A percentile compares a stretch with the other conserved stretches of the same genome.
phyloP scores from a whole-genome alignment of 805 yeast species.

The Metschnikowia lochheadii region DNA sequence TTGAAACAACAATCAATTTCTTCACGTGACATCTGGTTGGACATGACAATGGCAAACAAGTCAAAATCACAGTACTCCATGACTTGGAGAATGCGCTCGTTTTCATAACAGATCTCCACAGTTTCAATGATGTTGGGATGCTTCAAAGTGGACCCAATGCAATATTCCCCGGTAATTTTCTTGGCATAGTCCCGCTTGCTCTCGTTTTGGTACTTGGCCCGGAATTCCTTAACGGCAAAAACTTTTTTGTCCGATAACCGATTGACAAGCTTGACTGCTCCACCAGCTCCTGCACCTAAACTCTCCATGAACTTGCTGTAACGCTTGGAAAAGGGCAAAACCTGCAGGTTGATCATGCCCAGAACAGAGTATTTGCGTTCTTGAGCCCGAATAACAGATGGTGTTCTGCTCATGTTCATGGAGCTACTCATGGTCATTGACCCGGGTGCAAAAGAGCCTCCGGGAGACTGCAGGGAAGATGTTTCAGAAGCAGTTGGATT shows the following conservation, averaged over 20 bases:
- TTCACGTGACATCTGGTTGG: conserved; percentile 74
- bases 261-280: conserved; percentile 72
- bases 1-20: conserved; percentile 89
- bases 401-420: conserved; percentile 27
- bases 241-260: conserved; percentile 63
- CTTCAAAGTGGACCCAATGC: conserved; percentile 85
- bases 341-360: conserved; percentile 25
- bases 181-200: conserved; percentile 81
- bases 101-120: conserved; percentile 84
- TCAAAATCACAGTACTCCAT: conserved; percentile 95
- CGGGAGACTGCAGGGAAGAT: conserved; percentile 35
- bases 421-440: conserved; percentile 6
- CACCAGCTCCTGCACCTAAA: conserved; percentile 95
- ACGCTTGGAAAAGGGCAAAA: conserved; percentile 63
- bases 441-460: conserved; percentile 18
- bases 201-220: conserved; percentile 71
- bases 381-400: conserved; percentile 27
- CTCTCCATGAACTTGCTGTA: conserved; percentile 81
- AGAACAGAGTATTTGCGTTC: conserved; percentile 39
- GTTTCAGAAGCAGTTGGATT: conserved; percentile 31
- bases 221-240: conserved; percentile 90
- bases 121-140: conserved; percentile 91
- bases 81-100: conserved; percentile 80
- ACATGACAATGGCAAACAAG: conserved; percentile 90
- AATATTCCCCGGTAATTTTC: conserved; percentile 90